Evolutionary conservation across 2,329 filamentous ascomycete species (phyloP).

Genomic region (Samsoniella hepiali): DNA sequence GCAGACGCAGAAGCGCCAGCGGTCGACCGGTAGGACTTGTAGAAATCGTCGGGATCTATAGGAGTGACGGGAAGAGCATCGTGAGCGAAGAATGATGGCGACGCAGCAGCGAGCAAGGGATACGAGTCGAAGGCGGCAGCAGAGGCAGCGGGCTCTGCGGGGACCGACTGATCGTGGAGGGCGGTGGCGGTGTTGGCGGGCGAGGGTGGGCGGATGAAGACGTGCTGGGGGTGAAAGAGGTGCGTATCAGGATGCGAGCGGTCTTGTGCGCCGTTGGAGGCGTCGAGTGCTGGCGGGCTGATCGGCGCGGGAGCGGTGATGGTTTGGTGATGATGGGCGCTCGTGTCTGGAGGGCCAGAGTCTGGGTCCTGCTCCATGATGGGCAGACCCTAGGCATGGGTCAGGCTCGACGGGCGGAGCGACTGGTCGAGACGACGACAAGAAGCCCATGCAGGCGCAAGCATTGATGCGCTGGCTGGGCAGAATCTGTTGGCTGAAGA

Average conservation of each 20-base stretch:
- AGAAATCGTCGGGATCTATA: constrained; percentile 55
- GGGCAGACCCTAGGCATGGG: constrained; percentile 39
- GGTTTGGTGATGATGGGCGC: constrained; percentile 24
- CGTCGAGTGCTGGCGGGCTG: constrained; percentile 1
- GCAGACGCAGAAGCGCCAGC: constrained; percentile 17
- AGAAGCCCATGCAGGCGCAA: constrained; percentile 40
- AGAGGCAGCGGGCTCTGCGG: constrained; percentile 19
- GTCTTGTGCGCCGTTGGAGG: constrained; percentile 1
- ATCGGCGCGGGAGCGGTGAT: constrained; percentile 20
- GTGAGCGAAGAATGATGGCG: constrained; percentile 26
- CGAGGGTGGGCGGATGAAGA: constrained; percentile 28
- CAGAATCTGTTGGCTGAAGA: constrained; percentile 12
- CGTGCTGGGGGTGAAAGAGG: neutral
- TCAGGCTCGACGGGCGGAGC: constrained; percentile 41
- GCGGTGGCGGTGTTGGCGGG: constrained; percentile 24
- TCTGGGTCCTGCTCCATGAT: constrained; percentile 44
- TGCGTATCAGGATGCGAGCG: constrained; percentile 15
- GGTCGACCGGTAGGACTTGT: constrained; percentile 46
- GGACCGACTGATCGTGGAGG: constrained; percentile 13
- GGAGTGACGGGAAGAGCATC: constrained; percentile 41
- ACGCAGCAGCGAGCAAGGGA: neutral
- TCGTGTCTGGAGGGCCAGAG: constrained; percentile 19
- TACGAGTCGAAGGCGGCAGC: constrained; percentile 25
- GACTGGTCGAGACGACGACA: constrained; percentile 38
- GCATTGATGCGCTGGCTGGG: constrained; percentile 19